Base-by-base conservation (phyloP, 2,329 filamentous ascomycete species). In the Neofusicoccum laricinum region DNA sequence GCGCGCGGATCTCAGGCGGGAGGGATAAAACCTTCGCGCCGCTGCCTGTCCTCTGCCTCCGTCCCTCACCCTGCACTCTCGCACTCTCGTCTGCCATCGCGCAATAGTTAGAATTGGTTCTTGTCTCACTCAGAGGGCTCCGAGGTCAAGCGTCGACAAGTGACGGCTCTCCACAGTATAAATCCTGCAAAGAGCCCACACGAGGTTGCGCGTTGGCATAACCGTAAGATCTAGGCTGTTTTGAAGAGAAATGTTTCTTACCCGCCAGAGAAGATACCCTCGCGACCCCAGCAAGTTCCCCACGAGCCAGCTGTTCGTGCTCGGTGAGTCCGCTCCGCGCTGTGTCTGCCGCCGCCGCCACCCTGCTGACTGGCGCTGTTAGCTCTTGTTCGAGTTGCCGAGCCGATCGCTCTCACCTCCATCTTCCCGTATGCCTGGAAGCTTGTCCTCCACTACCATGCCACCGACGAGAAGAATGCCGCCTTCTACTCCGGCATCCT, bases 311-410 rank as follows among this genome's bases (percentile, higher is more conserved):
- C 87, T 97, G 30, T 93, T 94, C 70, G 79, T 97, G 17, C 85
- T 97, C 69, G 91, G 92, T 96, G 81, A 73, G 88, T 80, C 15
- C 17, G 8, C 36, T 14, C 19, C 63, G 53, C 40, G 17, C 41
- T 30, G 14, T 17, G 30, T 50, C 30, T 58, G 17, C 32, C 62
- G 32, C 5, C 34, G 63, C 15, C 43, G 36, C 10, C n/a, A n/a
- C n/a, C n/a, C 58, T 12, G 46, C 63, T 19, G 41, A 61, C 55
- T 64, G 17, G 48, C 21, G 32, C 59, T 30, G 38, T 38, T 72
- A 96, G 93, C 93, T 72, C 92, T 97, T 79, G 93, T 96, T 71
- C 91, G 93, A 71, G 86, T 97, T 67, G 92, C 93, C 57, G 93
- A 97, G 78, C 93, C 93, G 19, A 94, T 97, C 72, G 93, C 93